Evolutionary conservation across 805 yeast species (phyloP).

Genomic region (Ogataea naganishii): DNA sequence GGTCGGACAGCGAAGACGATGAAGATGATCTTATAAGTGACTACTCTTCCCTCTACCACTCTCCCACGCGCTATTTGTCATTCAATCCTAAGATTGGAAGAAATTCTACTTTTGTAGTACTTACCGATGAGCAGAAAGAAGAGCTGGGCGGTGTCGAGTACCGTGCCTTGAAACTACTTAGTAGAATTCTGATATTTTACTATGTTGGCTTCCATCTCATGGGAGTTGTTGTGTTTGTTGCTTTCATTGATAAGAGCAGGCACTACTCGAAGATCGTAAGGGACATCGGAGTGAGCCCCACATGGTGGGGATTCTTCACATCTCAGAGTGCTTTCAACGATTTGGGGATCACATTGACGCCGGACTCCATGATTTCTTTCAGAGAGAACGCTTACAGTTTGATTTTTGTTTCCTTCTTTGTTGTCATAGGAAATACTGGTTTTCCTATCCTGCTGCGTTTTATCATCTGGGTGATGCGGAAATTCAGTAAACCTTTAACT

Average conservation of each 20-base stretch:
- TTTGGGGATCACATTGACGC: slow-evolving; percentile 74
- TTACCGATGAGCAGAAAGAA: slow-evolving; percentile 77
- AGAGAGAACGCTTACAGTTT: slow-evolving; percentile 55
- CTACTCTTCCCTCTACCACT: slow-evolving; percentile 15
- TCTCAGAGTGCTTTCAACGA: slow-evolving; percentile 77
- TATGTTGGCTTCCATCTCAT: slow-evolving; percentile 70
- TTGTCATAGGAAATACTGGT: slow-evolving; percentile 91
- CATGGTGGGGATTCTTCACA: slow-evolving; percentile 94
- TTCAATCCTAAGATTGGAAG: slow-evolving; percentile 91
- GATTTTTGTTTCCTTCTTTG: slow-evolving; percentile 55
- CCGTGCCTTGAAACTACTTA: slow-evolving; percentile 72
- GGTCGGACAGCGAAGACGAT: slow-evolving; percentile 14
- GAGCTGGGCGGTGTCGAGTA: slow-evolving; percentile 98
- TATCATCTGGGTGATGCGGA: slow-evolving; percentile 72
- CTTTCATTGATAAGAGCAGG: slow-evolving; percentile 45
- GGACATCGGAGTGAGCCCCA: slow-evolving; percentile 55
- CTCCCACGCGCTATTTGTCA: slow-evolving; percentile 66
- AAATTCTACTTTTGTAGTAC: slow-evolving; percentile 81
- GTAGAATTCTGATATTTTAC: slow-evolving; percentile 54
- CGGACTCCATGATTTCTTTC: slow-evolving; percentile 71
- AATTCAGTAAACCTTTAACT: slow-evolving; percentile 57
- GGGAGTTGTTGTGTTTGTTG: slow-evolving; percentile 42
- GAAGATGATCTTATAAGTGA: slow-evolving; percentile 23
- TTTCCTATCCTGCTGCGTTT: slow-evolving; percentile 80
- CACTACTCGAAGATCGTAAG: slow-evolving; percentile 36